These are phyloP conservation scores for Euphorbia peplus DNA, from an alignment of 345 rosid genomes.

Conservation along the genomic window DNA sequence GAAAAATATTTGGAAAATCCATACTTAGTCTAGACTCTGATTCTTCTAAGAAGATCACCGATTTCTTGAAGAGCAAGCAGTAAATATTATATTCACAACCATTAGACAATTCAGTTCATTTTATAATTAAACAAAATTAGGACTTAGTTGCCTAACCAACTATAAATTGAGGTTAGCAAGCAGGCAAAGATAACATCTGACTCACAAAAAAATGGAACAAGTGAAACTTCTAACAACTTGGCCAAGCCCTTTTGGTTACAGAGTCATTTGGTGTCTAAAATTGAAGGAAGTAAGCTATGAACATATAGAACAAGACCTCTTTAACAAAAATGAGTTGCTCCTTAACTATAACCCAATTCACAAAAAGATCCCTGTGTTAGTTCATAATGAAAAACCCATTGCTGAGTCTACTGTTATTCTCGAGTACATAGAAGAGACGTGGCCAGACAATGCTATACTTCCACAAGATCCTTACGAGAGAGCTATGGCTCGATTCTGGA, in stretches of 20 bases:
- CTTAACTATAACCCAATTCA: constrained; percentile 21
- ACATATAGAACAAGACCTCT: constrained; percentile 14
- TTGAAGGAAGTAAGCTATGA: constrained; percentile 22
- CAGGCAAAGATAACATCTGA: not conserved
- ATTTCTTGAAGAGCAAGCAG: not conserved
- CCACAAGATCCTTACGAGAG: constrained; percentile 17
- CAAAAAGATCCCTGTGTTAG: constrained; percentile 17
- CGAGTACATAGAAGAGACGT: constrained; percentile 19
- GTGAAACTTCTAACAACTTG: constrained; percentile 23
- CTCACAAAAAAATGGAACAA: constrained; percentile 15
- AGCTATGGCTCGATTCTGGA: constrained; percentile 23
- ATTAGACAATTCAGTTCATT: not conserved
- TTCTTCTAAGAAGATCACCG: not conserved
- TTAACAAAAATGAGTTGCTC: constrained; percentile 19
- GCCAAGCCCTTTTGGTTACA: constrained; percentile 25
- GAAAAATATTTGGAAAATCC: not conserved
- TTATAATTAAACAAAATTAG: too few species aligned
- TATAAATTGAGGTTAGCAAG: not conserved
- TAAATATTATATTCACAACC: not conserved
- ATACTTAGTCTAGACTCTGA: not conserved
- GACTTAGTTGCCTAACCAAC: not conserved
- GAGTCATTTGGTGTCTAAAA: constrained; percentile 23
- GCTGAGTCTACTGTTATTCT: constrained; percentile 18
- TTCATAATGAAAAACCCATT: constrained; percentile 10
- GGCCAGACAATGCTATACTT: constrained; percentile 21